Conservation (phyloP, 2,329 filamentous ascomycete genomes). For the Acrodontium crateriforme region DNA sequence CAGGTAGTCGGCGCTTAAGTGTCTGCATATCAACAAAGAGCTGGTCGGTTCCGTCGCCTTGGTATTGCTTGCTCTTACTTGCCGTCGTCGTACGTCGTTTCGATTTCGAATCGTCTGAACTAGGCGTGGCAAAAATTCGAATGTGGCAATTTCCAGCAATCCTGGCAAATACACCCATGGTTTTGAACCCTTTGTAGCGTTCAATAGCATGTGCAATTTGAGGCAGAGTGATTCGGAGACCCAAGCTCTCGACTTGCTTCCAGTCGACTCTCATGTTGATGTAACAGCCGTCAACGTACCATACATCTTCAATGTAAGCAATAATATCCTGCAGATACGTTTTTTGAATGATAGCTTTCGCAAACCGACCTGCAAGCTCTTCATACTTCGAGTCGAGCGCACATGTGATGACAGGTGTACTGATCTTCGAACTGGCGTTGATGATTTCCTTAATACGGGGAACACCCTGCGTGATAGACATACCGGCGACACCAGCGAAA, state of each 20-base stretch:
- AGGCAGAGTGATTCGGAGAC: constrained; percentile 59
- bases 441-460: constrained; percentile 99
- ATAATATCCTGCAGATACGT: constrained; percentile 76
- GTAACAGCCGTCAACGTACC: constrained; percentile 62
- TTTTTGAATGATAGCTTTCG: constrained; percentile 90
- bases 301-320: constrained; percentile 72
- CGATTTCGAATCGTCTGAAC: constrained; percentile 25
- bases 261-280: constrained; percentile 73
- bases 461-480: constrained; percentile 98
- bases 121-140: constrained; percentile 52
- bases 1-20: constrained; percentile 67
- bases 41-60: constrained; percentile 40
- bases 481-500: constrained; percentile 98
- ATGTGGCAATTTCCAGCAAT: constrained; percentile 33
- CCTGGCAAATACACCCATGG: constrained; percentile 15
- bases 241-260: constrained; percentile 63
- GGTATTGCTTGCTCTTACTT: constrained; percentile 21
- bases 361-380: constrained; percentile 70
- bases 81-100: constrained; percentile 17
- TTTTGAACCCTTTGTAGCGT: constrained; percentile 70
- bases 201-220: constrained; percentile 69
- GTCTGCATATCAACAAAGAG: constrained; percentile 69
- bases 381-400: constrained; percentile 62
- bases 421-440: constrained; percentile 89
- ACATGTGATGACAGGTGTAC: constrained; percentile 85